Conservation (phyloP, 179 eudicot species). For the Silene coronaria region DNA sequence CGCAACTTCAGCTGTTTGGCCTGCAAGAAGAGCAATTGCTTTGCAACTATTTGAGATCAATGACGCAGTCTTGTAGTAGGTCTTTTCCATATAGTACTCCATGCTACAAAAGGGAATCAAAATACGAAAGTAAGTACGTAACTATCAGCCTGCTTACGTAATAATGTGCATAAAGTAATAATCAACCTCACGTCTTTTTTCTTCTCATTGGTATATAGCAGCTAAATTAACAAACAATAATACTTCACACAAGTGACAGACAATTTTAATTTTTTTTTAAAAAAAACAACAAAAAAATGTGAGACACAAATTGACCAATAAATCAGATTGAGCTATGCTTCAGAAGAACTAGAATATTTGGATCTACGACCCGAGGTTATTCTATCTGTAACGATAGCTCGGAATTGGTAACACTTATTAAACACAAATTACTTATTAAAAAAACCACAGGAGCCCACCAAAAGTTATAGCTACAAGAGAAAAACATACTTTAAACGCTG, state of each 20-base stretch:
- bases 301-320: background rate
- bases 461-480: background rate
- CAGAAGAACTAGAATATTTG: background rate
- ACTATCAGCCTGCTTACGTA: background rate
- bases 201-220: background rate
- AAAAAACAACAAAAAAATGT: too few relatives aligned
- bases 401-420: background rate
- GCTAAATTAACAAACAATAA: background rate
- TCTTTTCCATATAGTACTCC: conserved; percentile 90
- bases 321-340: background rate
- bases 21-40: conserved; percentile 92
- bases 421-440: background rate
- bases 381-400: background rate
- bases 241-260: background rate
- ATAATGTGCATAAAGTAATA: background rate
- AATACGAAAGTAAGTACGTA: background rate
- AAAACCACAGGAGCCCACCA: background rate
- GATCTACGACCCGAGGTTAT: background rate
- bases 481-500: conserved; percentile 69
- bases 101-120: conserved; percentile 47
- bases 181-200: background rate
- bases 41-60: conserved; percentile 92
- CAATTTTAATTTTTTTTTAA: too few relatives aligned
- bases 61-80: conserved; percentile 89
- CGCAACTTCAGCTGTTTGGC: conserved; percentile 85